Conservation (phyloP, 352 stramenopile genomes). For the Stephanocyclus meneghinianus region DNA sequence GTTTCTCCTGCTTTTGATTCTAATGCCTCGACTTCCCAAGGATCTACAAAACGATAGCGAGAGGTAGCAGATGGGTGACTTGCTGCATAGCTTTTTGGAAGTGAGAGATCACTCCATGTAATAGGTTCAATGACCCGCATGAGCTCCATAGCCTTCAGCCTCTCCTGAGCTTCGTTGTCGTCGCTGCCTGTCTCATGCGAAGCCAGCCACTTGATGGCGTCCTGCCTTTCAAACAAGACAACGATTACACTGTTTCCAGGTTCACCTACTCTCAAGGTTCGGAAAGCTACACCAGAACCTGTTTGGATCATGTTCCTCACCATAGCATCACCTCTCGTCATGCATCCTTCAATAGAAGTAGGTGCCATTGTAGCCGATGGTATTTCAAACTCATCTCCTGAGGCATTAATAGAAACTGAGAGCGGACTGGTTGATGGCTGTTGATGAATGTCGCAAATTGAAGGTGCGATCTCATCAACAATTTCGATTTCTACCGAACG, state of each 20-base stretch:
- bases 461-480: constrained; percentile 60
- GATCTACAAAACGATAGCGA: constrained; percentile 82
- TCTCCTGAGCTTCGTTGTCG: constrained; percentile 59
- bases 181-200: constrained; percentile 54
- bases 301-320: constrained; percentile 77
- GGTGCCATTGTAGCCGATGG: constrained; percentile 58
- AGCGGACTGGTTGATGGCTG: constrained; percentile 9
- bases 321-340: constrained; percentile 63
- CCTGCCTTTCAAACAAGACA: constrained; percentile 77
- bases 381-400: constrained; percentile 54
- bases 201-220: constrained; percentile 76
- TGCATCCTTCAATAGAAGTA: constrained; percentile 62
- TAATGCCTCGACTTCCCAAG: constrained; percentile 82
- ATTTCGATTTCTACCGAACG: constrained; percentile 69
- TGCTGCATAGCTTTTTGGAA: constrained; percentile 59
- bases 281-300: constrained; percentile 79
- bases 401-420: constrained; percentile 44
- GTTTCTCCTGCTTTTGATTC: constrained; percentile 76
- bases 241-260: constrained; percentile 79
- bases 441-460: constrained; percentile 23
- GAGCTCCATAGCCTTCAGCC: constrained; percentile 71
- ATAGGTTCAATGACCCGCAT: constrained; percentile 78
- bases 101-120: constrained; percentile 50
- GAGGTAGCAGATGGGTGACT: constrained; percentile 58
- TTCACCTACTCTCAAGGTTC: constrained; percentile 77